phyloP scores from a whole-genome alignment of 176 grass and related monocot genomes.

The Pontederia crassipes region DNA sequence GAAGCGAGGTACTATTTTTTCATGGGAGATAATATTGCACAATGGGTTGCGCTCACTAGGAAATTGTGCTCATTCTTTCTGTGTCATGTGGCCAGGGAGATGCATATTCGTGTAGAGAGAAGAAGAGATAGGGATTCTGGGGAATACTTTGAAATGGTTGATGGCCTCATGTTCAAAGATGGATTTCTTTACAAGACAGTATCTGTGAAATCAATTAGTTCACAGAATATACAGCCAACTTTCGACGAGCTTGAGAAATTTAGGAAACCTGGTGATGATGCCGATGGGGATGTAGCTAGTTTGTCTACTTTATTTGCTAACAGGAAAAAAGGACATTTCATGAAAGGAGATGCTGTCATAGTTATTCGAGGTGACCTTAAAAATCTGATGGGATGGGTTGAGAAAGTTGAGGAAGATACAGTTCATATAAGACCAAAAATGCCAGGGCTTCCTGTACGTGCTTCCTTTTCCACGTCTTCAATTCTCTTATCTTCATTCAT shows the following conservation, averaged over 20 bases:
- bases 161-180: slow-evolving; percentile 89
- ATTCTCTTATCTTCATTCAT: background rate
- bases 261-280: slow-evolving; percentile 80
- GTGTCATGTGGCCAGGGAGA: slow-evolving; percentile 42
- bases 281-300: slow-evolving; percentile 69
- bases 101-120: slow-evolving; percentile 73
- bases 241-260: slow-evolving; percentile 98
- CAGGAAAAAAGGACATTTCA: slow-evolving; percentile 97
- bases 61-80: background rate
- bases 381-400: slow-evolving; percentile 95
- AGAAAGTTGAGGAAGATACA: slow-evolving; percentile 94
- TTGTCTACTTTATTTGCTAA: slow-evolving; percentile 89
- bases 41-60: no score
- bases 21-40: background rate
- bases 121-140: slow-evolving; percentile 60
- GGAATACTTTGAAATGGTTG: slow-evolving; percentile 83
- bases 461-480: slow-evolving; percentile 5
- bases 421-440: slow-evolving; percentile 84
- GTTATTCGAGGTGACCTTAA: slow-evolving; percentile 76
- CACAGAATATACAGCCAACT: slow-evolving; percentile 58
- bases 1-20: slow-evolving; percentile 65
- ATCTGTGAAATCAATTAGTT: slow-evolving; percentile 76
- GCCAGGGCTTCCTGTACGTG: slow-evolving; percentile 63
- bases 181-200: slow-evolving; percentile 89
- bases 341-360: slow-evolving; percentile 95